These are phyloP conservation scores for Colletotrichum zoysiae DNA, from an alignment of 2,329 filamentous ascomycete species.

Conservation along the genomic window DNA sequence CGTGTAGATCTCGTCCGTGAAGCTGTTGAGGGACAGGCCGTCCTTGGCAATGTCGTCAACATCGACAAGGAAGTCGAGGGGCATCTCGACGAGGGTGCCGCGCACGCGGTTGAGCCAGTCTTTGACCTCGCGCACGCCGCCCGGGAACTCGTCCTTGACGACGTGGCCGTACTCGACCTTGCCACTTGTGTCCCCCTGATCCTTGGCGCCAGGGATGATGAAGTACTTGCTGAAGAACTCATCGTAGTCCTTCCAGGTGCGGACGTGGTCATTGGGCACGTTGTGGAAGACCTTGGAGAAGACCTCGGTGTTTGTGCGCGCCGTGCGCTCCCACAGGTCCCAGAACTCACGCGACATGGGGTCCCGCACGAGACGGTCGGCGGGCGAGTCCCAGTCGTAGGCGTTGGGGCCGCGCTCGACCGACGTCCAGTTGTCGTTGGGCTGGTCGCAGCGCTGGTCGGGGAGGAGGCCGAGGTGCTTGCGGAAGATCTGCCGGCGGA, in stretches of 20 bases:
- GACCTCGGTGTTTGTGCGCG: constrained; percentile 81
- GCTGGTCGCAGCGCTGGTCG: constrained; percentile 75
- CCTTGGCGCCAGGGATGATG: constrained; percentile 63
- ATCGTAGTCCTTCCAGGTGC: constrained; percentile 80
- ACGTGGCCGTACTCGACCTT: constrained; percentile 89
- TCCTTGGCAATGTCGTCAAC: constrained; percentile 87
- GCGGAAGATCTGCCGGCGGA: constrained; percentile 88
- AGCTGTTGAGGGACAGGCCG: constrained; percentile 77
- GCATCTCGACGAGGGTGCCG: constrained; percentile 89
- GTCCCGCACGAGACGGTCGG: constrained; percentile 78
- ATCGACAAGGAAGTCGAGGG: constrained; percentile 85
- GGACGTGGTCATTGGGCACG: constrained; percentile 76
- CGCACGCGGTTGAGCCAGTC: constrained; percentile 74
- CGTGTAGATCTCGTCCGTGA: constrained; percentile 82
- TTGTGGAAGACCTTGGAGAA: constrained; percentile 87
- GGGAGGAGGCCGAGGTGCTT: constrained; percentile 91
- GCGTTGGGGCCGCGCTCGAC: constrained; percentile 78
- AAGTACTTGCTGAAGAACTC: constrained; percentile 78
- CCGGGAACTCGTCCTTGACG: constrained; percentile 81
- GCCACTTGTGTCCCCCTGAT: constrained; percentile 54
- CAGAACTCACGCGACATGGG: constrained; percentile 78
- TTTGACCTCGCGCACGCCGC: constrained; percentile 80
- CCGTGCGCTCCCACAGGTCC: constrained; percentile 79
- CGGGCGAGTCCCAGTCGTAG: constrained; percentile 77
- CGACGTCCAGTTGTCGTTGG: constrained; percentile 82